phyloP scores from a whole-genome alignment of 1,284 basidiomycete genomes.

The Pseudozyma sp. region DNA sequence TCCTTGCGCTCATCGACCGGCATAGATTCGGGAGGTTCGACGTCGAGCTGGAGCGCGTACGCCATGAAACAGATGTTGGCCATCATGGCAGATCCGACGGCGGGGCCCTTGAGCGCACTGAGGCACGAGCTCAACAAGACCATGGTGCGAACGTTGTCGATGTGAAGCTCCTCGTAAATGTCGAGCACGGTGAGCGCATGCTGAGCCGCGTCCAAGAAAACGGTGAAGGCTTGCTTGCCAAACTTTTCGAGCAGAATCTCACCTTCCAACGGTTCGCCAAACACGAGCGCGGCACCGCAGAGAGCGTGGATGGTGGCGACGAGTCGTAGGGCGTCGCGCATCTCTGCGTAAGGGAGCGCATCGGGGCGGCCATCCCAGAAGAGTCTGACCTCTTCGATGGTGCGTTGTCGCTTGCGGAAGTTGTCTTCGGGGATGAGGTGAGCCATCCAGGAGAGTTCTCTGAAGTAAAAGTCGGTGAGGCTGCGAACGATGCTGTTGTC shows the following conservation, averaged over 20 bases:
- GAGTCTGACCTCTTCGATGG: slow-evolving; percentile 30
- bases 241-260: slow-evolving; percentile 24
- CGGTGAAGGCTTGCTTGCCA: slow-evolving; percentile 34
- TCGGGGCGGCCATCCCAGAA: slow-evolving; percentile 38
- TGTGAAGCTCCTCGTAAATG: slow-evolving; percentile 54
- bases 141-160: slow-evolving; percentile 55
- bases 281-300: slow-evolving; percentile 35
- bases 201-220: slow-evolving; percentile 50
- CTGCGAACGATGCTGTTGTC: slow-evolving; percentile 29
- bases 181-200: slow-evolving; percentile 53
- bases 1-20: slow-evolving; percentile 46
- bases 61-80: slow-evolving; percentile 52
- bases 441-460: slow-evolving; percentile 51
- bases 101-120: slow-evolving; percentile 44
- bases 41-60: slow-evolving; percentile 53
- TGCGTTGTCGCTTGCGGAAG: slow-evolving; percentile 25
- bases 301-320: slow-evolving; percentile 42
- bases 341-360: slow-evolving; percentile 26
- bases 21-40: slow-evolving; percentile 51
- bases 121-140: slow-evolving; percentile 35
- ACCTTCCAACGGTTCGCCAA: slow-evolving; percentile 39
- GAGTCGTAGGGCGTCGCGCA: slow-evolving; percentile 44
- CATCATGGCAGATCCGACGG: slow-evolving; percentile 42
- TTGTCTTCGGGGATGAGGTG: slow-evolving; percentile 41
- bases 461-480: slow-evolving; percentile 44